Base-by-base conservation (phyloP, 2,329 filamentous ascomycete genomes). In the Ascochyta lentis region DNA sequence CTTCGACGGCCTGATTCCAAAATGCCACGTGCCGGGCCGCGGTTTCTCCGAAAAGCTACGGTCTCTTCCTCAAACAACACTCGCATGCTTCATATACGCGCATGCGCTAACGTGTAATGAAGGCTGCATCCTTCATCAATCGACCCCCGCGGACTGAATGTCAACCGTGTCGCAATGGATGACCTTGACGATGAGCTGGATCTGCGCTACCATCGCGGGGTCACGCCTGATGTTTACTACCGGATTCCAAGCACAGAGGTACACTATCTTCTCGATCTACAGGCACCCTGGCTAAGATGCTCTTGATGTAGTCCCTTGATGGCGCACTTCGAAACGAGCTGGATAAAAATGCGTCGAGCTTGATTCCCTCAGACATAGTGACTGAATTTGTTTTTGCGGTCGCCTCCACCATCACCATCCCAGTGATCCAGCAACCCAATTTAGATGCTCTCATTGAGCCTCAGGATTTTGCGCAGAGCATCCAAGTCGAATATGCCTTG, bases 151-250 rank as follows among this genome's bases (percentile, higher is more conserved):
- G 41, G 37, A 23, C 35, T 44, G 42, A 40, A 39, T 33, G 53
- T 27, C 43, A 22, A 27, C 29, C 24, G 50, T 40, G 38, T 37
- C 42, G 43, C 45, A 38, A 73, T 73, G 70, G 63, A 71, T 23
- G 59, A 67, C 23, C 65, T 72, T 34, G 68, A 73, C 31, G 70
- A 72, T 45, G 66, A 73, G 27, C 55, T 72, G 27, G 69, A 71
- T 61, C 61, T 74, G 38, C 66, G 66, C 23, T 67, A 63, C 45
- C 70, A 72, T 54, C 66, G 62, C 10, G 63, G 60, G 15, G 54
- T 70, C 13, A 55, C 69, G 33, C 64, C 70, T 6, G 68, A 74
- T 27, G 70, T 72, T 19, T 73, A 73, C 56, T 74, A 73, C 40
- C 64, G 68, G 10, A 70, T 65, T 33, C 70, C 68, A 12, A 66